Percentiles rank a stretch among this genome's conserved stretches.
phyloP scores from a whole-genome alignment of 148 eudicot genomes.

The Rheum nobile region DNA sequence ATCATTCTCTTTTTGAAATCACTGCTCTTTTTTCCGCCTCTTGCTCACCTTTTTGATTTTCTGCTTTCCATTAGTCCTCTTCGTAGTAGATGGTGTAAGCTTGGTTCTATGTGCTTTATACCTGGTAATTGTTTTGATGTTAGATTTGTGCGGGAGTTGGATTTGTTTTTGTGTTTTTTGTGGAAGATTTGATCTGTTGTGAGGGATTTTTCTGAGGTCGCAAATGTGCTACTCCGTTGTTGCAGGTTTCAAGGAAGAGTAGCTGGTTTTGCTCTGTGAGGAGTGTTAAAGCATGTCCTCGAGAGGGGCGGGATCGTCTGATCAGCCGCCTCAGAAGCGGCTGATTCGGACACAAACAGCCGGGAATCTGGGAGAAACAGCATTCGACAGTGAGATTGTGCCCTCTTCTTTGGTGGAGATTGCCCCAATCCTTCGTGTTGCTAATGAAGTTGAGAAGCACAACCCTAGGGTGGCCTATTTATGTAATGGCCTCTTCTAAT shows the following conservation, averaged over 20 bases:
- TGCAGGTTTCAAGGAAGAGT: not conserved
- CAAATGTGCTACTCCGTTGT: not conserved
- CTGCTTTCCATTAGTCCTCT: not conserved
- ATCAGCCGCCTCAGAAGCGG: conserved; percentile 11
- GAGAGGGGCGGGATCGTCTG: conserved; percentile 8
- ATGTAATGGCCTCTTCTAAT: conserved; percentile 24
- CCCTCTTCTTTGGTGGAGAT: conserved; percentile 90
- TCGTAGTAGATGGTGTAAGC: not conserved
- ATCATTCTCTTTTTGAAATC: not conserved
- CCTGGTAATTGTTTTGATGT: not conserved
- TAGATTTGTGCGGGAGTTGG: not conserved
- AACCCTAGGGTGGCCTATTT: conserved; percentile 92
- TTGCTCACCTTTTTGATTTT: not conserved
- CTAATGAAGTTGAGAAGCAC: conserved; percentile 91
- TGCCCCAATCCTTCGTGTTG: conserved; percentile 98
- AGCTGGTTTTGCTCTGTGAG: conserved; percentile 1
- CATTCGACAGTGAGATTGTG: conserved; percentile 92
- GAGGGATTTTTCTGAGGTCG: not conserved
- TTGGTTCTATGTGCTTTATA: not conserved
- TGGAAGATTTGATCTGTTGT: not conserved
- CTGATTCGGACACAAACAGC: conserved; percentile 10
- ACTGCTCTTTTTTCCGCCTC: not conserved
- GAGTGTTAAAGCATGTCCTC: not conserved
- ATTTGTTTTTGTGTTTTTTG: not conserved
- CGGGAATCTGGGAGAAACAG: conserved; percentile 12